phyloP scores from a whole-genome alignment of 306 rosid genomes.

The Glycine soja region DNA sequence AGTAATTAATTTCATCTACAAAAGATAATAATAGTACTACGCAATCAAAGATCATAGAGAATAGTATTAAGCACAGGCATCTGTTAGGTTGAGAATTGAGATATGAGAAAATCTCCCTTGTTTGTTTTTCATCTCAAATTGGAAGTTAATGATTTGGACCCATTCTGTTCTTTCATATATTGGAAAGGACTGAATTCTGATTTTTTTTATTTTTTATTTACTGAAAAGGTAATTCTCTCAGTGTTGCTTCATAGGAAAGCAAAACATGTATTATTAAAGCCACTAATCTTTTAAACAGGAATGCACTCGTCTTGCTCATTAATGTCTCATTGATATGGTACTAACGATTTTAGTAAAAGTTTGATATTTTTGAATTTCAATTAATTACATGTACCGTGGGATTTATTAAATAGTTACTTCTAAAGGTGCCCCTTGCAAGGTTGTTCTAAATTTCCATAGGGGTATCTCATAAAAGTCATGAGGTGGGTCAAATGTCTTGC shows the following conservation, averaged over 20 bases:
- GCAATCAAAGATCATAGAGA: neutral
- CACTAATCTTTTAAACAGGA: neutral
- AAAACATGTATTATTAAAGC: neutral
- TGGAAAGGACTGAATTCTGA: neutral
- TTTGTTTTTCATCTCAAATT: constrained; percentile 20
- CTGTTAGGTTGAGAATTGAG: neutral
- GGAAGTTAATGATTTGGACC: neutral
- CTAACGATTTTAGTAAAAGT: constrained; percentile 3
- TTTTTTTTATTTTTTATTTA: neutral
- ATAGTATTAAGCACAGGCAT: neutral
- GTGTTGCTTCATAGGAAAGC: constrained; percentile 5
- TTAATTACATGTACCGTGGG: constrained; percentile 1
- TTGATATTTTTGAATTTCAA: constrained; percentile 19
- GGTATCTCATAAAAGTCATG: neutral
- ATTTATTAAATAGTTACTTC: neutral
- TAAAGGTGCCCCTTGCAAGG: constrained; percentile 6
- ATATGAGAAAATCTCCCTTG: neutral
- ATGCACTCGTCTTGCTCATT: constrained; percentile 1
- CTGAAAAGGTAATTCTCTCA: neutral
- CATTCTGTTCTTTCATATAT: constrained; percentile 19
- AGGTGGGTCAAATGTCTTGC: constrained; percentile 16
- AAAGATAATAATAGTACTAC: no score
- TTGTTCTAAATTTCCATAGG: neutral
- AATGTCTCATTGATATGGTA: constrained; percentile 24
- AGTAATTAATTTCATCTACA: constrained; percentile 7